Evolutionary conservation across 306 rosid species (phyloP), one percentile per base, ranked within the genome.

Genomic region (Cotoneaster glaucophyllus): DNA sequence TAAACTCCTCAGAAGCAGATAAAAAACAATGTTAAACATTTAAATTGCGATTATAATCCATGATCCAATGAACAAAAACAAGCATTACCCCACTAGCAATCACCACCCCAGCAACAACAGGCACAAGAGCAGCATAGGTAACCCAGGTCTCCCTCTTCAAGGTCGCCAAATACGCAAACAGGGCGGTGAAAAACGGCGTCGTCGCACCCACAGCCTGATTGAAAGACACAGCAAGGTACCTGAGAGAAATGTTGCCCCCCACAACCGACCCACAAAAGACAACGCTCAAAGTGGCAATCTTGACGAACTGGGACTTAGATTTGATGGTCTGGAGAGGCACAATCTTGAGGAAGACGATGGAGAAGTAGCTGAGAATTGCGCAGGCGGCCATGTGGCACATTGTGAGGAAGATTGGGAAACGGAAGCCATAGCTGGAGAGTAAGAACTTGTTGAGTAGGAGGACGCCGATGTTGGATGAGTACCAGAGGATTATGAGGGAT

Each of bases 381-480:
- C 99, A 95, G 58, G 97, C 99, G 8, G 96, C 61, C 99, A 95
- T 92, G 81, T 95, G 99, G 64, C 99, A 95, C 97, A 95, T 95
- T 85, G 99, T 95, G 73, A 95, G 99, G 87, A 95, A 95, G 84
- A 95, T 95, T 50, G 99, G 99, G 71, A 92, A 95, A 70, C 85
- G 84, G 87, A 95, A 92, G 26, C 97, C 99, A 85, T 85, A 88
- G 80, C 83, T 95, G 61, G 99, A 95, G 56, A 95, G 96, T 58
- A 95, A 69, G 67, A 86, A 95, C 82, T 95, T 95, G 93, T 95
- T 95, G 54, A 95, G 89, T 31, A 95, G 96, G 26, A 95, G 90
- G 53, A 95, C 99, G 19, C 99, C 99, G 69, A 95, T 95, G 84
- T 95, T 95, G 4, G 99, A 90, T 4, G 97, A 83, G 71, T 95